Base-by-base conservation (phyloP, 108 stramenopile genomes). In the Pseudonitzschia multiseries region DNA sequence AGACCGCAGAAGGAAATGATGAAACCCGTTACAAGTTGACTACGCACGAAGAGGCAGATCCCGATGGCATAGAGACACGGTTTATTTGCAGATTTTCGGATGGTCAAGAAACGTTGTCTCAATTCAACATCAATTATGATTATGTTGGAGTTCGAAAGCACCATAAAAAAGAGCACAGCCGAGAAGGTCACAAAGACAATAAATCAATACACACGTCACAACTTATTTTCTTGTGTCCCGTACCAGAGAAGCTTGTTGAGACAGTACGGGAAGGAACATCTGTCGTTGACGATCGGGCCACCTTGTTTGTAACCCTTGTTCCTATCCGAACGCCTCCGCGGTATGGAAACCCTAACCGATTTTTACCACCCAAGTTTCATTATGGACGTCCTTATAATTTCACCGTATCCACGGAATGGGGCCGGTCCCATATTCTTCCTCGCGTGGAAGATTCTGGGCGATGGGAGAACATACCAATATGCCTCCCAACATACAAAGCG, bases 61-160 rank as follows among this genome's bases (percentile, higher is more conserved):
- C 63, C 10, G 87, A 90, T 74, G 91, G 89, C 14, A 78, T 89
- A 74, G 86, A 81, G 42, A 95, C 94, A 22, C 80, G 94, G 28
- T 93, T 95, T 76, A 89, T 95, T 33, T 95, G 94, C 75, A 84
- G 90, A n/a, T 95, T 95, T 84, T 83, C 90, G 12, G 76, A 74
- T 59, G 79, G 73, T 6, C 65, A 87, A 21, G 89, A 92, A 67
- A 85, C 87, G 21, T 62, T 89, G 20, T 89, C 87, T 15, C 70
- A 69, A 0, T 93, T 84, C 69, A 73, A 83, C 24, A 87, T 85
- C 65, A 87, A 90, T 51, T 90, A 87, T 57, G 89, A 90, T 64
- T 90, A 82, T 46, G 71, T 86, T 54, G 81, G 78, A 59, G 83
- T 82, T 81, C 61, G 89, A n/a, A 90, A 80, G 43, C 13, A n/a